Evolutionary conservation across 495 filamentous ascomycete genomes (phyloP).

Genomic region (Cryomyces minteri): DNA sequence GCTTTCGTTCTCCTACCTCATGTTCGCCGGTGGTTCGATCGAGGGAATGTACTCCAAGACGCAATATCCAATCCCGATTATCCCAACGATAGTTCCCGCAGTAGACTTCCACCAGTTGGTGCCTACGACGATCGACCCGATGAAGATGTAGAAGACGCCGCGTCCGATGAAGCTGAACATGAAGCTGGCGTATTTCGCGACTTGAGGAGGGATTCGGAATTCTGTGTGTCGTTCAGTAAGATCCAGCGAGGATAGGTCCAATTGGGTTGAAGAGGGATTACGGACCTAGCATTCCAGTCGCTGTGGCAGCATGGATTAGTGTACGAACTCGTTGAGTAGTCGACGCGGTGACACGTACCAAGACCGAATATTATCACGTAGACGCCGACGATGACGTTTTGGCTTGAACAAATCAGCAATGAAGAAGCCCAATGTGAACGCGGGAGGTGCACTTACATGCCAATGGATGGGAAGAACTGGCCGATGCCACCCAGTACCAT

Average conservation of each 20-base stretch:
- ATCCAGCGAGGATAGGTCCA: not conserved
- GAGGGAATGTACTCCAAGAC: slow-evolving; percentile 85
- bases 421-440: no score
- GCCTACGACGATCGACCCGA: slow-evolving; percentile 68
- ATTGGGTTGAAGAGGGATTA: not conserved
- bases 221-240: slow-evolving; percentile 26
- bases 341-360: slow-evolving; percentile 31
- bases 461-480: slow-evolving; percentile 52
- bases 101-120: slow-evolving; percentile 22
- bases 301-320: slow-evolving; percentile 19
- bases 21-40: slow-evolving; percentile 95
- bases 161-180: slow-evolving; percentile 94
- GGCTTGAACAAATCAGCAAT: slow-evolving; percentile 18
- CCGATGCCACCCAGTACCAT: slow-evolving; percentile 83
- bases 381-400: slow-evolving; percentile 53
- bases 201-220: slow-evolving; percentile 86
- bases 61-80: slow-evolving; percentile 24
- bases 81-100: slow-evolving; percentile 17
- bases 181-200: slow-evolving; percentile 88
- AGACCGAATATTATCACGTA: slow-evolving; percentile 87
- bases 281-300: slow-evolving; percentile 36
- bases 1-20: slow-evolving; percentile 34
- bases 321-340: not conserved
- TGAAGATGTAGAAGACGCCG: slow-evolving; percentile 93
- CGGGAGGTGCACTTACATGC: slow-evolving; percentile 27